Evolutionary conservation across 192 early-diverging fungal genomes (phyloP), one percentile per base, ranked within the genome.

Genomic region (Thoreauomyces humboldtii): DNA sequence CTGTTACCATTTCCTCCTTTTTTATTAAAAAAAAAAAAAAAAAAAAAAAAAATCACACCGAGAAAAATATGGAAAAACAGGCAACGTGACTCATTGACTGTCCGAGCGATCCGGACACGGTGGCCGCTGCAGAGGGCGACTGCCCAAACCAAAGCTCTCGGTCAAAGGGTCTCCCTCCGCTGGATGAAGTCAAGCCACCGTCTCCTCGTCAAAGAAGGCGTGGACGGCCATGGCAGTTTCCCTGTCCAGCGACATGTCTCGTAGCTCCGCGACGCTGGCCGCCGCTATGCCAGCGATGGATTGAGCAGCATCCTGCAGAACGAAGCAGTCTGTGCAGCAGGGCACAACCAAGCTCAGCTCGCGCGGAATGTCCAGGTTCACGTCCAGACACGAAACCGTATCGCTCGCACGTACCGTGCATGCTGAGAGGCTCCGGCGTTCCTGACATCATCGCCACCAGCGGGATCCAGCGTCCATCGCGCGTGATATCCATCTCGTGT

Each of bases 141-240:
- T n/a, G n/a, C n/a, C n/a, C n/a, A n/a, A n/a, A n/a, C n/a, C n/a
- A n/a, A n/a, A n/a, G n/a, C n/a, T n/a, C n/a, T n/a, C n/a, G n/a
- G n/a, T n/a, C n/a, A n/a, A n/a, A n/a, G n/a, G n/a, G n/a, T n/a
- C n/a, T n/a, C n/a, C n/a, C n/a, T n/a, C n/a, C n/a, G n/a, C n/a
- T n/a, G n/a, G n/a, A n/a, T n/a, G n/a, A n/a, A n/a, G n/a, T n/a
- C n/a, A n/a, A n/a, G n/a, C n/a, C n/a, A 65, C 53, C 14, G 63
- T 65, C 35, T 68, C 66, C 46, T 68, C 66, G 9, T 62, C 62
- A 31, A 64, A 70, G 38, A 70, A 70, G 5, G 47, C 51, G 2
- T 50, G 51, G 7, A 70, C 67, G 11, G 33, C 51, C 7, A 65
- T 48, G 19, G 67, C 67, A 9, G 61, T 55, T 1, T 11, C 4